Evolutionary conservation across 331 rosid genomes (phyloP), one percentile per base, ranked within the genome.

Genomic region (Cydonia oblonga): DNA sequence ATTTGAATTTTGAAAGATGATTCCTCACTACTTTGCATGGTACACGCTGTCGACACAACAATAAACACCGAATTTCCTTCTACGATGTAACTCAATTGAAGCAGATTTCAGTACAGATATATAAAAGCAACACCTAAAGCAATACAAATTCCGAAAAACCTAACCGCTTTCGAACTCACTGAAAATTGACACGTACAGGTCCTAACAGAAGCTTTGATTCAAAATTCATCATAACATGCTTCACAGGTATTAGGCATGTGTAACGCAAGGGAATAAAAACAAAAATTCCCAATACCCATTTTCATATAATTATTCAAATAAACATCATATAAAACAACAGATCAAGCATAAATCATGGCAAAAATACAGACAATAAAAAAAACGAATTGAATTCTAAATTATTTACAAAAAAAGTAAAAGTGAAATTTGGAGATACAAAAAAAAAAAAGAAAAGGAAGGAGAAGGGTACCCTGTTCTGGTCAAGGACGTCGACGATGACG

Each of bases 401-500:
- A 0, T 46, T 46, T 6, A 58, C 11, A 30, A 10, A 13, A 29
- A 40, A 64, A 63, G 1, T 20, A 3, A 2, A 23, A 75, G 2
- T n/a, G 62, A 4, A 22, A 20, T 54, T n/a, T 19, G 10, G 23
- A 76, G n/a, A 35, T 57, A 8, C 3, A 14, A 11, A n/a, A 32
- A 25, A 8, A 25, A 25, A 25, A 25, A 25, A 25, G 26, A 25
- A 8, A 13, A 28, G 57, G 42, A 3, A 11, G 13, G 42, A 38
- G 2, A n/a, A 6, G 2, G 54, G 30, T 75, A 87, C 88, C 76
- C 85, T 66, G 60, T 84, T 82, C 26, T 82, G 89, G 77, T 84
- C 86, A 12, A 87, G 19, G 54, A 84, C 85, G 20, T 87, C 87
- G 9, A 84, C 87, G 24, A 84, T 84, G 70, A 80, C 84, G 19